Percentiles rank a stretch among this genome's conserved stretches.
Evolutionary conservation across 495 filamentous ascomycete genomes (phyloP).

Genomic region (Penicillium silybi): DNA sequence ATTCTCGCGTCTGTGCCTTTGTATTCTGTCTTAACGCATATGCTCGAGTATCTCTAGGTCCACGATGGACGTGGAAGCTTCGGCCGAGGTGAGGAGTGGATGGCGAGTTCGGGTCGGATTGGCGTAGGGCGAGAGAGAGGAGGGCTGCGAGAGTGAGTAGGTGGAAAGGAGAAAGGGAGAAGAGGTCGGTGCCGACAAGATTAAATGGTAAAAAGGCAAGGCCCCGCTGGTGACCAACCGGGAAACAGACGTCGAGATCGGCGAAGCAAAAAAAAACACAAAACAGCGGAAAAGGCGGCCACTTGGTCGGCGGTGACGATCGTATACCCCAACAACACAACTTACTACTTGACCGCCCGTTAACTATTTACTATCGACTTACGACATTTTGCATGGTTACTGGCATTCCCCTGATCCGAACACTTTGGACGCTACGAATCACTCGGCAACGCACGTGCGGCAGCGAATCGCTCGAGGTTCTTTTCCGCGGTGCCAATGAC

Average conservation of each 20-base stretch:
- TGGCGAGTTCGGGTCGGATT: not conserved
- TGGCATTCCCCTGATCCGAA: not conserved
- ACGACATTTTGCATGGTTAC: not conserved
- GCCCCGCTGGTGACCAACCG: conserved; percentile 10
- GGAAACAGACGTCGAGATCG: conserved; percentile 7
- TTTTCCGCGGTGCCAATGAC: conserved; percentile 17
- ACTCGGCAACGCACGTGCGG: conserved; percentile 8
- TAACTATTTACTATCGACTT: not conserved
- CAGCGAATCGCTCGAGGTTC: not conserved
- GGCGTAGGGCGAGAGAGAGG: not conserved
- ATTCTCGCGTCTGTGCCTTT: conserved; percentile 33
- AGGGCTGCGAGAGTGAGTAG: not conserved
- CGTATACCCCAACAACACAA: not conserved
- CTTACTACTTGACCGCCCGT: not conserved
- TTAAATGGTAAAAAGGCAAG: not conserved
- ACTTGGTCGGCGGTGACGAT: not conserved
- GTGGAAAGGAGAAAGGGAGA: conserved; percentile 5
- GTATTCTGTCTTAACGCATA: not conserved
- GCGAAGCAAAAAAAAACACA: not conserved
- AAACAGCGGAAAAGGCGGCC: not conserved
- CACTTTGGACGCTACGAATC: not conserved
- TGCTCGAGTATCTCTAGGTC: not conserved
- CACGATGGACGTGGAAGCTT: not conserved
- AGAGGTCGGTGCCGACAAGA: conserved; percentile 2
- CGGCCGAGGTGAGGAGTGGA: not conserved